These are phyloP conservation scores for Chimonanthus salicifolius DNA, from an alignment of 164 flowering plant genomes.

Conservation along the genomic window DNA sequence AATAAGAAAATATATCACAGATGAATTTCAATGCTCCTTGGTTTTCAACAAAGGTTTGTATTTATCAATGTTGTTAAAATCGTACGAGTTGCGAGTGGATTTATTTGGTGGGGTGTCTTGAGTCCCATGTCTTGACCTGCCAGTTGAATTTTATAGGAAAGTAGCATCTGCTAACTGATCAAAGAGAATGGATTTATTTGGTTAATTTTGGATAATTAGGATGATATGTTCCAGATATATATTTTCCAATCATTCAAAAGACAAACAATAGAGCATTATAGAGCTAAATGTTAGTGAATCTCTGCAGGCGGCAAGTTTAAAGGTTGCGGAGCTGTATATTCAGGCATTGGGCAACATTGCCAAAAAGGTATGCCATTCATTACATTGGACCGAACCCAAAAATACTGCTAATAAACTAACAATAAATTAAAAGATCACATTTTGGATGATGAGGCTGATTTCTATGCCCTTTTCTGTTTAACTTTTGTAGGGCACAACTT, in stretches of 20 bases:
- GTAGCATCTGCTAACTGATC: no score
- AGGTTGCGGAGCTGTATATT: constrained; percentile 76
- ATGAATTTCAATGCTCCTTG: no score
- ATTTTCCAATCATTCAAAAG: not conserved
- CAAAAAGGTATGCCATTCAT: constrained; percentile 47
- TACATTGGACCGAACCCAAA: not conserved
- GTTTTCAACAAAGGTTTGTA: no score
- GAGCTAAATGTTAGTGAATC: constrained; percentile 10
- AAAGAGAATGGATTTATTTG: no score
- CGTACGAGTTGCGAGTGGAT: no score
- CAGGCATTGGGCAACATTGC: constrained; percentile 82
- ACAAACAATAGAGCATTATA: not conserved
- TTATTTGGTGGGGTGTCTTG: no score
- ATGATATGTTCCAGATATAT: not conserved
- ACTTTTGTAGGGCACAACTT: constrained; percentile 54
- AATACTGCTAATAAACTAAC: not conserved
- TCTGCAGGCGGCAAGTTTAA: constrained; percentile 85
- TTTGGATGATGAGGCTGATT: not conserved
- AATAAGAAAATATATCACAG: no score
- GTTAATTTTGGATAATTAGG: no score
- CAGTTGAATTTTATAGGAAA: no score
- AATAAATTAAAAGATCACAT: no score
- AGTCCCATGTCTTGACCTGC: no score
- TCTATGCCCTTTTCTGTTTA: not conserved
- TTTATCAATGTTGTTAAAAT: no score